Percentiles rank a stretch among this genome's conserved stretches.
These are phyloP conservation scores for Trichoderma arundinaceum DNA, from an alignment of 2,329 filamentous ascomycete genomes.

Conservation along the genomic window DNA sequence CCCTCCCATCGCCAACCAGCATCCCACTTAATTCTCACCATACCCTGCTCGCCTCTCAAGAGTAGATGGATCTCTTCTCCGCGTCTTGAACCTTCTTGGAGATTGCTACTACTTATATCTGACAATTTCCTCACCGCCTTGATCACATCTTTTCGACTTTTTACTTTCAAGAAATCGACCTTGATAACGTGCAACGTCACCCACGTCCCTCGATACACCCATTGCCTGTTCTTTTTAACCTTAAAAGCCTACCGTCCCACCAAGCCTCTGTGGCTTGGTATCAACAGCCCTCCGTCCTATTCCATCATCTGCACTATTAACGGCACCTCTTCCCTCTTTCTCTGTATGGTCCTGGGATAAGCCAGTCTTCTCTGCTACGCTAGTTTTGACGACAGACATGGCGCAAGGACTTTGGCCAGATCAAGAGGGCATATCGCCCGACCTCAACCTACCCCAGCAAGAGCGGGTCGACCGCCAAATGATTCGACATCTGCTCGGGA, in stretches of 20 bases:
- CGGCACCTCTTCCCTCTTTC: background rate
- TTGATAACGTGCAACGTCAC: conserved; percentile 7
- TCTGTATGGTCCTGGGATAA: conserved; percentile 13
- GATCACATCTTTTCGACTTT: conserved; percentile 7
- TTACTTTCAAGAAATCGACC: background rate
- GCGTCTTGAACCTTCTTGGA: conserved; percentile 19
- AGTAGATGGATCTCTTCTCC: conserved; percentile 26
- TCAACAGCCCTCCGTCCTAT: background rate
- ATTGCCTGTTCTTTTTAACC: background rate
- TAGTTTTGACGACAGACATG: conserved; percentile 36
- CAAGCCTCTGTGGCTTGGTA: background rate
- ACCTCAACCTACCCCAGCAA: conserved; percentile 36
- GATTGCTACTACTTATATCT: conserved; percentile 22
- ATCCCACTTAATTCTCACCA: conserved; percentile 31
- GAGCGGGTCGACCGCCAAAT: conserved; percentile 45
- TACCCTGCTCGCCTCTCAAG: conserved; percentile 23
- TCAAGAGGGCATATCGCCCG: conserved; percentile 41
- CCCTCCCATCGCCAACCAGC: conserved; percentile 30
- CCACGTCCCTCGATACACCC: conserved; percentile 6
- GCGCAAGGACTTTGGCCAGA: conserved; percentile 44
- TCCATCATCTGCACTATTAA: background rate
- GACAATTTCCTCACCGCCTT: conserved; percentile 24
- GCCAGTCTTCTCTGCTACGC: background rate
- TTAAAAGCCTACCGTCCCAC: background rate
- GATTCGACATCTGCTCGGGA: conserved; percentile 44